Base-by-base conservation (phyloP, 805 yeast species). In the Allodekkera sacchari region DNA sequence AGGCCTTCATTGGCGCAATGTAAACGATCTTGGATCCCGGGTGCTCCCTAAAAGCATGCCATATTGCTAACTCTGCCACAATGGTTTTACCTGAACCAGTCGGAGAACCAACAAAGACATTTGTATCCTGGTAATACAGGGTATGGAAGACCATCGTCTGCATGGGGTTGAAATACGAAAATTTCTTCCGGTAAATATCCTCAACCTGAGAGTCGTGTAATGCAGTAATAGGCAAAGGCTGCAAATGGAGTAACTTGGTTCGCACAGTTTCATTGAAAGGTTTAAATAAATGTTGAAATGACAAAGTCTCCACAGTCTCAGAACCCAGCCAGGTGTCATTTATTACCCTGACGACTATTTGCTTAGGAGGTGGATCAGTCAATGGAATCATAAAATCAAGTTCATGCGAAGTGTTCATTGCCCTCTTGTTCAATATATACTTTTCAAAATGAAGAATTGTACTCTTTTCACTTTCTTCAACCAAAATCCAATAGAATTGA, bases 1-100 rank as follows among this genome's bases (percentile, higher is more conserved):
- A 66, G 0, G 94, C 94, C 45, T 83, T 83, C 94, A 83, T 83
- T 2, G 94, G 94, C 1, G 94, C 94, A 59, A 83, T 81, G 50
- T 83, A 83, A 6, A 83, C 89, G 17, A 83, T 68, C 44, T 87
- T 87, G 2, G 84, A 74, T 8, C 77, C 74, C 0, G 96, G 96
- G 36, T 68, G 76, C 28, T 82, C 80, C 28, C 69, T 73, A 53
- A 89, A 82, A 1, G 98, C 96, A 52, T 87, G 89, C 96, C 97
- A 92, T 11, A 92, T 83, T 0, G 97, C 97, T 34, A 92, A 58
- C 51, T 92, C 99, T 0, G 97, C 95, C 18, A 94, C 97, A 21
- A 92, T 81, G 0, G 98, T 92, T 55, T 92, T 92, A 44, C 99
- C 99, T 0, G 96, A 89, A 16, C 98, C 98, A 2, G 98, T 92